Percentiles rank a stretch among this genome's conserved stretches.
These are phyloP conservation scores for Torrubiellomyces zombiae DNA, from an alignment of 2,329 filamentous ascomycete species.

Conservation along the genomic window DNA sequence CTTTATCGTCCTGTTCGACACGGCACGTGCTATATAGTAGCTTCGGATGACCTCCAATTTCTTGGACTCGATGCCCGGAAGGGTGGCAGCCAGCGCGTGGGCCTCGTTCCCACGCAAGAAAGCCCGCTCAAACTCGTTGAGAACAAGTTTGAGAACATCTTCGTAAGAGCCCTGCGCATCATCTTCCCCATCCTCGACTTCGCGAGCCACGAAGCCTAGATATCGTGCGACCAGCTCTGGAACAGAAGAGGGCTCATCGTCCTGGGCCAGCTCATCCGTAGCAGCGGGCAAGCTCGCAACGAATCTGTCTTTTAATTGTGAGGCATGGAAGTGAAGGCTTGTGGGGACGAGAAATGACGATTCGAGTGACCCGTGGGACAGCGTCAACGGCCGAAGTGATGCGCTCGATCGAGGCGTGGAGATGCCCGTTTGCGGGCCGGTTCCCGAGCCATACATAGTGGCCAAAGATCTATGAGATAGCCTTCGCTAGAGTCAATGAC, in stretches of 20 bases:
- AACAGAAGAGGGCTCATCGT: conserved; percentile 96
- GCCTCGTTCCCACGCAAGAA: conserved; percentile 94
- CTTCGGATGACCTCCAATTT: conserved; percentile 77
- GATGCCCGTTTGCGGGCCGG: conserved; percentile 84
- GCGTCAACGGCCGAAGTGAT: conserved; percentile 77
- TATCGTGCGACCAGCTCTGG: conserved; percentile 86
- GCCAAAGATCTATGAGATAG: too few relatives aligned
- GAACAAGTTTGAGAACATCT: conserved; percentile 77
- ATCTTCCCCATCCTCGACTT: conserved; percentile 88
- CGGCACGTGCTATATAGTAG: conserved; percentile 81
- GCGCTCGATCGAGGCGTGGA: conserved; percentile 89
- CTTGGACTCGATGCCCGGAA: conserved; percentile 86
- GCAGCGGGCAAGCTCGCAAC: conserved; percentile 68
- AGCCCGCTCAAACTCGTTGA: conserved; percentile 92
- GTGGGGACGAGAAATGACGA: conserved; percentile 93
- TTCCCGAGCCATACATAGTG: conserved; percentile 73
- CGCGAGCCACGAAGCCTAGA: conserved; percentile 72
- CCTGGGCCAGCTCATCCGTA: conserved; percentile 92
- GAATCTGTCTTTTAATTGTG: conserved; percentile 86
- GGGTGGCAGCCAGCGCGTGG: conserved; percentile 67
- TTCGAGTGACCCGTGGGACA: conserved; percentile 88
- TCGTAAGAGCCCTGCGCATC: conserved; percentile 75
- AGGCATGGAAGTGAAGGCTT: conserved; percentile 87
- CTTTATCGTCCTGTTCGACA: conserved; percentile 72
- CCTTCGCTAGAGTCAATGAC: too few relatives aligned